Percentiles rank a stretch among this genome's conserved stretches.
phyloP scores from a whole-genome alignment of 768 basidiomycete genomes.

The Trametes coccinea region DNA sequence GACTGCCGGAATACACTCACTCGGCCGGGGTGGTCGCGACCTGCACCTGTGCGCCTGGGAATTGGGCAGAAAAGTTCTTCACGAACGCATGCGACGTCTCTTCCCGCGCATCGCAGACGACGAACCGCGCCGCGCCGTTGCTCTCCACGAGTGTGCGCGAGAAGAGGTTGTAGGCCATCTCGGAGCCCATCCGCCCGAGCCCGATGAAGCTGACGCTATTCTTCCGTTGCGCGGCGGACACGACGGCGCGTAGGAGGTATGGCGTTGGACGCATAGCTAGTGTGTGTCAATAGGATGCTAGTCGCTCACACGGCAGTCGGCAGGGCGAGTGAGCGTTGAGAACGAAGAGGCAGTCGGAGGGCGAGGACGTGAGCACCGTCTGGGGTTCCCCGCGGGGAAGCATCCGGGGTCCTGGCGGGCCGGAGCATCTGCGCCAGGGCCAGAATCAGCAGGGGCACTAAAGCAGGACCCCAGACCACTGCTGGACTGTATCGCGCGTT shows the following conservation, averaged over 20 bases:
- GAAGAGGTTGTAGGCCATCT: slow-evolving; percentile 86
- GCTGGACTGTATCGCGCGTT: background rate
- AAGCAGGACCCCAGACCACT: background rate
- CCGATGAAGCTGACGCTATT: slow-evolving; percentile 79
- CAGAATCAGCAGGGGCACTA: too few relatives aligned
- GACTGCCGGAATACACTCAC: slow-evolving; percentile 46
- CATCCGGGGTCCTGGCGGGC: slow-evolving; percentile 11
- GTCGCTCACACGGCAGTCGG: background rate
- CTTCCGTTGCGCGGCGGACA: slow-evolving; percentile 20
- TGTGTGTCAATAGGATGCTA: background rate
- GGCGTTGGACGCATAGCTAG: slow-evolving; percentile 52
- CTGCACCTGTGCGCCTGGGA: slow-evolving; percentile 59
- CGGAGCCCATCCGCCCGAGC: slow-evolving; percentile 84
- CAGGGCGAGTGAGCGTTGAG: background rate
- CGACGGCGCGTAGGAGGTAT: slow-evolving; percentile 34
- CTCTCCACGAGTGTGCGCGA: slow-evolving; percentile 62
- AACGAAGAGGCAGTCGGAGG: background rate
- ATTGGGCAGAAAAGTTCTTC: slow-evolving; percentile 52
- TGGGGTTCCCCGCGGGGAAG: slow-evolving; percentile 21
- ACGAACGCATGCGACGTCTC: slow-evolving; percentile 59
- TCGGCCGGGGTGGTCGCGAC: slow-evolving; percentile 68
- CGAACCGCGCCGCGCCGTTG: slow-evolving; percentile 53
- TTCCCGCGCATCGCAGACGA: slow-evolving; percentile 76
- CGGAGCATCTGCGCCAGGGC: background rate
- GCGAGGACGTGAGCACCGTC: too few relatives aligned